Conservation (phyloP, 2,329 filamentous ascomycete genomes). For the Byssothecium circinans region DNA sequence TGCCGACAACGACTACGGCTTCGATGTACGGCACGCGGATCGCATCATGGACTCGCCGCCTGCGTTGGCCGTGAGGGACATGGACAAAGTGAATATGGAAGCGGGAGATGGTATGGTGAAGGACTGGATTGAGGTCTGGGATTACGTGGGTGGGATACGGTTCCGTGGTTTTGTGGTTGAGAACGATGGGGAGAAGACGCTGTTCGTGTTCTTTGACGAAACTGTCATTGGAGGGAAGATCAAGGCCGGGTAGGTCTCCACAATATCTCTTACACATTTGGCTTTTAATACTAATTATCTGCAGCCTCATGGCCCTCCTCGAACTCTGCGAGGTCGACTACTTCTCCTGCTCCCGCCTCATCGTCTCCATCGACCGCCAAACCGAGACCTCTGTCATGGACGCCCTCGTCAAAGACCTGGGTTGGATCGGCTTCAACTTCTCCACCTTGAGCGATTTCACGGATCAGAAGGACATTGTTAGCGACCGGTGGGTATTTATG, state of each 20-base stretch:
- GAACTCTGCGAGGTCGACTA: constrained; percentile 75
- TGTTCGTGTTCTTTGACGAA: constrained; percentile 88
- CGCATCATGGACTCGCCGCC: constrained; percentile 37
- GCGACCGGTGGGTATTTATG: constrained; percentile 81
- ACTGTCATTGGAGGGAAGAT: constrained; percentile 72
- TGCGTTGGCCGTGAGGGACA: constrained; percentile 16
- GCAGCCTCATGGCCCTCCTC: constrained; percentile 75
- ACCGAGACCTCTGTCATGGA: constrained; percentile 65
- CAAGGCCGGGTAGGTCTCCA: constrained; percentile 75
- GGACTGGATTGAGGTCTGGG: constrained; percentile 78
- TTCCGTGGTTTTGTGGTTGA: constrained; percentile 85
- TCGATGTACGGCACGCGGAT: constrained; percentile 25
- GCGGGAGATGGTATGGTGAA: constrained; percentile 46
- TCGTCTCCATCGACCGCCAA: constrained; percentile 77
- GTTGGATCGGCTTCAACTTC: constrained; percentile 91
- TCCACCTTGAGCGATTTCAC: constrained; percentile 79
- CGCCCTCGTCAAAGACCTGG: constrained; percentile 75
- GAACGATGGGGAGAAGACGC: constrained; percentile 67
- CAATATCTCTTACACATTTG: not conserved
- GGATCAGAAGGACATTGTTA: constrained; percentile 63
- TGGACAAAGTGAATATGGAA: constrained; percentile 32
- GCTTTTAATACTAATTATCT: constrained; percentile 15
- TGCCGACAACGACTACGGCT: constrained; percentile 34
- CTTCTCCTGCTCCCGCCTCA: constrained; percentile 74
- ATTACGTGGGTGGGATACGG: constrained; percentile 79